These are phyloP conservation scores for Exophiala sideris DNA, from an alignment of 2,329 filamentous ascomycete species.

Conservation along the genomic window DNA sequence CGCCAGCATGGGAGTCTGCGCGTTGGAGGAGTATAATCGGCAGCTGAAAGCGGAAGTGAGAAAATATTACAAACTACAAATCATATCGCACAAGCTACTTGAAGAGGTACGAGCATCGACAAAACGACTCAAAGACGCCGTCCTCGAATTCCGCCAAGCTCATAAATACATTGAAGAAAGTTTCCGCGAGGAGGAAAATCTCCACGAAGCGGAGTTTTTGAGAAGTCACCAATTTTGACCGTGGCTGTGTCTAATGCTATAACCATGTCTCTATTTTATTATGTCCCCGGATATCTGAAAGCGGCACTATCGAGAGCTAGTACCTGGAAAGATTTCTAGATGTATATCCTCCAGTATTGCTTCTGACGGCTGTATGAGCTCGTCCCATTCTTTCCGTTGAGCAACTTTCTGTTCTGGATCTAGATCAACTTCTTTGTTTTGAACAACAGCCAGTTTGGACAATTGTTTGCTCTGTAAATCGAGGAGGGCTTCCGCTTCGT, in stretches of 20 bases:
- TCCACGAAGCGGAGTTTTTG: background rate
- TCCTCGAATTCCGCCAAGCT: background rate
- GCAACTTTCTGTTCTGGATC: background rate
- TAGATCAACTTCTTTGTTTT: background rate
- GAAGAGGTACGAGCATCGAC: background rate
- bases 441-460: background rate
- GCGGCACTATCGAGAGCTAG: background rate
- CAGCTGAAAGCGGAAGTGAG: background rate
- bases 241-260: background rate
- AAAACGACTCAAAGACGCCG: background rate
- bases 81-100: background rate
- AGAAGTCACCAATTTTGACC: background rate
- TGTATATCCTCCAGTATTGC: background rate
- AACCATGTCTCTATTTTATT: background rate
- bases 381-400: background rate
- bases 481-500: background rate
- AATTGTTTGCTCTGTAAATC: background rate
- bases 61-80: constrained; percentile 1
- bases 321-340: background rate
- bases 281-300: background rate
- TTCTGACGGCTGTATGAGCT: background rate
- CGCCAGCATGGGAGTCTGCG: background rate
- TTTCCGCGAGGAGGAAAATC: background rate
- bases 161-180: background rate
- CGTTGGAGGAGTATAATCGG: background rate